Conservation (phyloP, 2,329 filamentous ascomycete species). For the Xylaria sp. region DNA sequence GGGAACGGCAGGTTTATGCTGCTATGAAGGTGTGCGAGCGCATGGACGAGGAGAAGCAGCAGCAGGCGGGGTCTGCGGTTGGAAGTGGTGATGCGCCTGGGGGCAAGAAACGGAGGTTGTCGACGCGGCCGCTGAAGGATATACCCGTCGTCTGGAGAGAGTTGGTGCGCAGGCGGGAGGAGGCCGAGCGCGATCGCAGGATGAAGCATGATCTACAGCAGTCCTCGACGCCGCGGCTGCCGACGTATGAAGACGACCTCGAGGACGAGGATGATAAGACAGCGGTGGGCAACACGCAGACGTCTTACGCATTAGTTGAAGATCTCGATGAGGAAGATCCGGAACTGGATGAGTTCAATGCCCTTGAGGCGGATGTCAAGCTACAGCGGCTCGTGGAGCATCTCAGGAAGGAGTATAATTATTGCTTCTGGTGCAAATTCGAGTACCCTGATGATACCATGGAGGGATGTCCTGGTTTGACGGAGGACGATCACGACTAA, state of each 20-base stretch:
- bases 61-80: constrained; percentile 27
- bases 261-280: constrained; percentile 78
- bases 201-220: constrained; percentile 75
- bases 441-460: constrained; percentile 77
- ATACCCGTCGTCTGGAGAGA: constrained; percentile 85
- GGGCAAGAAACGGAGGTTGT: constrained; percentile 52
- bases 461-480: constrained; percentile 89
- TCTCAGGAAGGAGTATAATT: constrained; percentile 76
- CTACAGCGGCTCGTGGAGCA: constrained; percentile 74
- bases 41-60: constrained; percentile 68
- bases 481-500: constrained; percentile 82
- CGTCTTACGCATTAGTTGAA: constrained; percentile 69
- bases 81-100: constrained; percentile 22
- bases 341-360: constrained; percentile 84
- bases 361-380: constrained; percentile 72
- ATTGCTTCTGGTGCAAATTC: constrained; percentile 98
- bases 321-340: constrained; percentile 81
- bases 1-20: constrained; percentile 76
- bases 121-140: constrained; percentile 67
- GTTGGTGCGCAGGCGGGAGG: constrained; percentile 74
- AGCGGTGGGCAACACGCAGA: constrained; percentile 70
- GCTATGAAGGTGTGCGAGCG: constrained; percentile 87
- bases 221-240: constrained; percentile 68
- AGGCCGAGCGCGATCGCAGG: constrained; percentile 73
- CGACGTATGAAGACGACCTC: constrained; percentile 74